Conservation (phyloP, 2,329 filamentous ascomycete species). For the Claviceps digitariae region DNA sequence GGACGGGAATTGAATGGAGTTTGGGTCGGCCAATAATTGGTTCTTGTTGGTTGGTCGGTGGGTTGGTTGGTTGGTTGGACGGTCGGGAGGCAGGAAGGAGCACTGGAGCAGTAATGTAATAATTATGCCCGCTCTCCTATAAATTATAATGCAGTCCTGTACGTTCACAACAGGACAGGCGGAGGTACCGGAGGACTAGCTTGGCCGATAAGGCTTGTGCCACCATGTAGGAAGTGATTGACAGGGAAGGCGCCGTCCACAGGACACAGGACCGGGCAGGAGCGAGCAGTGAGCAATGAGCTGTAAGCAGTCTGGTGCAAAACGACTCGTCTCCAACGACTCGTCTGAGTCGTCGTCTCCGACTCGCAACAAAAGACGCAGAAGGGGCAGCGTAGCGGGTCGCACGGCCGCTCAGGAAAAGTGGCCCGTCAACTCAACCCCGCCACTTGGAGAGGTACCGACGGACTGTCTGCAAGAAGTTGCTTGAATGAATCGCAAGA, state of each 20-base stretch:
- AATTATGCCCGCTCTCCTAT: neutral
- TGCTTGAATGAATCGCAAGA: no score
- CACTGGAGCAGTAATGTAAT: neutral
- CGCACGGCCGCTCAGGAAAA: neutral
- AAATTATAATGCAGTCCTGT: neutral
- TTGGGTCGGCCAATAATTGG: neutral
- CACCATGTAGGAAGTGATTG: neutral
- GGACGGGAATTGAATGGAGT: slow-evolving; percentile 2
- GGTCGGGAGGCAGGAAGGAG: neutral
- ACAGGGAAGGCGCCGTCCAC: slow-evolving; percentile 1
- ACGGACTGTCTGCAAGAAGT: no score
- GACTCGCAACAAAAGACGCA: neutral
- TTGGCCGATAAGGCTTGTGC: slow-evolving; percentile 1
- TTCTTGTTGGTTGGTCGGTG: neutral
- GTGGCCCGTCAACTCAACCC: neutral
- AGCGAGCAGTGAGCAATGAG: neutral
- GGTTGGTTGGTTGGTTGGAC: slow-evolving; percentile 1
- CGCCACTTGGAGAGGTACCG: neutral
- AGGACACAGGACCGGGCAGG: neutral
- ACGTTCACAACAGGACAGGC: no score
- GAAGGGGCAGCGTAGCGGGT: neutral
- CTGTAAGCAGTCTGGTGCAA: neutral
- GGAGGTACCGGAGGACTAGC: neutral
- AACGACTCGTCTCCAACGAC: neutral
- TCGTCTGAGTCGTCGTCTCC: neutral